Base-by-base conservation (phyloP, 495 filamentous ascomycete genomes). In the Lepidopterella palustris region DNA sequence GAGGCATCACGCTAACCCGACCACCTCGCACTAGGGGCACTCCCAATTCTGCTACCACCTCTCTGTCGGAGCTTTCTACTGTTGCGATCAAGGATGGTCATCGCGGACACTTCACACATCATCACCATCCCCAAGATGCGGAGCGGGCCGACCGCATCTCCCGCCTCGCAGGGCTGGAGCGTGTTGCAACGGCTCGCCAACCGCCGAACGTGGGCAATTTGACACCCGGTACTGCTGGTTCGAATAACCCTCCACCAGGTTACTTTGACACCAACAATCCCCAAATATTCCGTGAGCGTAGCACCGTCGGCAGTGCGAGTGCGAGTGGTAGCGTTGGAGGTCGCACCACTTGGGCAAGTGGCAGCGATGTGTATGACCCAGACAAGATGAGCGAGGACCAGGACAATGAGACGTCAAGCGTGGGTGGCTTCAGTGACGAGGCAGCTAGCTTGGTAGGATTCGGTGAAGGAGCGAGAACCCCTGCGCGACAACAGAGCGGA, bases 81-180 rank as follows among this genome's bases (percentile, higher is more conserved):
- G 92, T 89, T 5, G 91, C 91, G 49, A 93, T 93, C 77, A 96
- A 95, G 74, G 91, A 96, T 65, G 91, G 91, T 59, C 89, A 95
- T 63, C 86, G 87, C 59, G 91, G 91, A 67, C 82, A 88, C 59
- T 70, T 75, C 24, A 76, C 77, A 57, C 77, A 78, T 20, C 72
- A 78, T 52, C 70, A 70, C 56, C 60, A 54, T 24, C 75, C 84
- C 58, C 82, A 91, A 25, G 90, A 93, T 61, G 90, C 90, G 55
- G 91, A 96, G 72, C 90, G 91, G 64, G 90, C 89, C 52, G 91
- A 95, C 73, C 90, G 91, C 65, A 95, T 96, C 69, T 93, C 89
- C 32, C 89, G 91, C 25, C 83, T 96, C 15, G 87, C 90, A 6
- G 91, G 91, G 40, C 79, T 96, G 31, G 89, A 92, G 67, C 83